A percentile compares a stretch with the other conserved stretches of the same genome.
These are phyloP conservation scores for Penicillium digitatum DNA, from an alignment of 2,329 filamentous ascomycete genomes.

Conservation along the genomic window DNA sequence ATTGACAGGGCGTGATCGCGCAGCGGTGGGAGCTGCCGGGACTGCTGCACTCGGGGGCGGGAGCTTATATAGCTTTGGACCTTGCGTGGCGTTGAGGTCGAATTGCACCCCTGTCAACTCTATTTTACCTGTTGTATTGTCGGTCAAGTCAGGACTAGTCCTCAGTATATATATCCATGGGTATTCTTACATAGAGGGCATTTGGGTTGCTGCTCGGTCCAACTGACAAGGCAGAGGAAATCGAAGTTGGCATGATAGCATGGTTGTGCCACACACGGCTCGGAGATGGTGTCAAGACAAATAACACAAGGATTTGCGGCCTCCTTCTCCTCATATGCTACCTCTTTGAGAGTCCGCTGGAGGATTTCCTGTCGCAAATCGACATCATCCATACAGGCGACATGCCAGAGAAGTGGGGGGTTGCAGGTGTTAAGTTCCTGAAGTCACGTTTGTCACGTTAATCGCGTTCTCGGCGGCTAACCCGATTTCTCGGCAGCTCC, in stretches of 20 bases:
- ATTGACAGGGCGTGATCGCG: slow-evolving; percentile 2
- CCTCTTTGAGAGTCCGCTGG: slow-evolving; percentile 45
- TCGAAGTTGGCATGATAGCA: slow-evolving; percentile 81
- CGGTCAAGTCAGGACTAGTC: neutral
- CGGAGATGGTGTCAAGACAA: slow-evolving; percentile 72
- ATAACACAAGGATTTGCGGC: slow-evolving; percentile 68
- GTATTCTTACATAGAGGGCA: slow-evolving; percentile 73
- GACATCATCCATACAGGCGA: slow-evolving; percentile 30
- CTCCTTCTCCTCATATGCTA: slow-evolving; percentile 33
- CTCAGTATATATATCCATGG: neutral
- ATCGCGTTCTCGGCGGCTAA: slow-evolving; percentile 16
- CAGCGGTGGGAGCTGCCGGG: neutral
- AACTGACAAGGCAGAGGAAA: slow-evolving; percentile 76
- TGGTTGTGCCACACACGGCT: slow-evolving; percentile 67
- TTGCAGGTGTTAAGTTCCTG: neutral
- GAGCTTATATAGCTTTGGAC: slow-evolving; percentile 58
- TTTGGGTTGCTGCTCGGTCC: slow-evolving; percentile 67
- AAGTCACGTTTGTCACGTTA: slow-evolving; percentile 6
- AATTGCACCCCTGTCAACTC: slow-evolving; percentile 61
- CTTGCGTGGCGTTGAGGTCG: slow-evolving; percentile 52
- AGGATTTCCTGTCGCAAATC: slow-evolving; percentile 44
- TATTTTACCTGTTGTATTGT: slow-evolving; percentile 45
- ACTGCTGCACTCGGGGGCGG: slow-evolving; percentile 29
- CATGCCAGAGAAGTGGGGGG: slow-evolving; percentile 33
- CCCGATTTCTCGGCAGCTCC: slow-evolving; percentile 1